Conservation (phyloP, 495 filamentous ascomycete genomes). For the Xylaria grammica region DNA sequence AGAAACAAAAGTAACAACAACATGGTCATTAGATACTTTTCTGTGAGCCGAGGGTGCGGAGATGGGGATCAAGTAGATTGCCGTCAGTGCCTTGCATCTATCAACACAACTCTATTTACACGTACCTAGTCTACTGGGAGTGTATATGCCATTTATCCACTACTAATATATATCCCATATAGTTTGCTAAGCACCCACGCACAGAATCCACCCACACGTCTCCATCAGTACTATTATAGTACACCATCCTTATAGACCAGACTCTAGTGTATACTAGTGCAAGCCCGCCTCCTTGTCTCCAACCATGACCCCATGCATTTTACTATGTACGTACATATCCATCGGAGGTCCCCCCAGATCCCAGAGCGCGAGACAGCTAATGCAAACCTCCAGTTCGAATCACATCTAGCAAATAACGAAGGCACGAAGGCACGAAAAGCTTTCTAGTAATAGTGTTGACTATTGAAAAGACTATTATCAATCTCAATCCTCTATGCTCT, state of each 20-base stretch:
- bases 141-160: neutral
- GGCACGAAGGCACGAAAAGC: neutral
- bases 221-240: neutral
- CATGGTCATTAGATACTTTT: neutral
- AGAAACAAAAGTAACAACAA: neutral
- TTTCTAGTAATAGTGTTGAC: neutral
- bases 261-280: neutral
- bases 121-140: neutral
- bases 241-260: neutral
- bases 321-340: constrained; percentile 9
- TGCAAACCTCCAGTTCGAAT: constrained; percentile 11
- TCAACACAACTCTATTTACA: neutral
- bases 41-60: too few relatives aligned
- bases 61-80: neutral
- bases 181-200: neutral
- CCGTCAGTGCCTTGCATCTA: constrained; percentile 3
- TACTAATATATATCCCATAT: neutral
- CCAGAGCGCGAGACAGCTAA: constrained; percentile 1
- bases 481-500: neutral
- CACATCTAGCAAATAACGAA: constrained; percentile 3
- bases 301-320: constrained; percentile 12
- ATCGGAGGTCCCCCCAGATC: neutral
- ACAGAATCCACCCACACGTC: constrained; percentile 7
- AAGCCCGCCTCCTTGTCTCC: constrained; percentile 12
- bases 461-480: neutral